A percentile compares a stretch with the other conserved stretches of the same genome.
phyloP scores from a whole-genome alignment of 2,329 filamentous ascomycete species.

The Fusarium cyanostomum region DNA sequence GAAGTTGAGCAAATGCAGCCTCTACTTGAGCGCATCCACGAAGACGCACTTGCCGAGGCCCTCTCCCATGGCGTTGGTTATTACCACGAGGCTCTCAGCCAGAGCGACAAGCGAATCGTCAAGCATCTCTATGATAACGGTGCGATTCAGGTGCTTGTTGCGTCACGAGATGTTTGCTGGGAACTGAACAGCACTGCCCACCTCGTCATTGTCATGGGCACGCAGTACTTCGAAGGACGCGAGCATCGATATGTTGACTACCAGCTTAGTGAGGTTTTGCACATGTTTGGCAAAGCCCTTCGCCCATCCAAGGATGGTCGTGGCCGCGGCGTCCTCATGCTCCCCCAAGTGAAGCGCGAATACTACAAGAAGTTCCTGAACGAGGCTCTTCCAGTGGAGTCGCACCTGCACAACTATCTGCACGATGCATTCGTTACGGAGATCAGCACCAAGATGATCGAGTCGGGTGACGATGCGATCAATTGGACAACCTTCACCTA shows the following conservation, averaged over 20 bases:
- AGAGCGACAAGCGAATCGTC: slow-evolving; percentile 91
- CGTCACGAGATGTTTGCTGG: slow-evolving; percentile 91
- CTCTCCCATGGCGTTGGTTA: slow-evolving; percentile 95
- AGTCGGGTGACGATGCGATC: slow-evolving; percentile 94
- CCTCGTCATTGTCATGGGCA: slow-evolving; percentile 95
- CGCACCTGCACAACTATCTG: slow-evolving; percentile 88
- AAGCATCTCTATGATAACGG: slow-evolving; percentile 90
- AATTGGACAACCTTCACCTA: slow-evolving; percentile 99
- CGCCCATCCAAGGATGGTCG: slow-evolving; percentile 80
- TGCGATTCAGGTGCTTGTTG: slow-evolving; percentile 84
- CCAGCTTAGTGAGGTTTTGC: slow-evolving; percentile 88
- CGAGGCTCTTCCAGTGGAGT: slow-evolving; percentile 95
- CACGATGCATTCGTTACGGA: slow-evolving; percentile 98
- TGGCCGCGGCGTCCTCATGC: slow-evolving; percentile 94
- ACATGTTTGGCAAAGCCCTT: slow-evolving; percentile 97
- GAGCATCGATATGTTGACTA: slow-evolving; percentile 99
- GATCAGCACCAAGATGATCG: slow-evolving; percentile 94
- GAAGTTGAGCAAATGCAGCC: slow-evolving; percentile 83
- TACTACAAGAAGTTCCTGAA: slow-evolving; percentile 99
- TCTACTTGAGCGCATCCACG: slow-evolving; percentile 83
- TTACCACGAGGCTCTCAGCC: slow-evolving; percentile 92
- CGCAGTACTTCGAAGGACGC: slow-evolving; percentile 95
- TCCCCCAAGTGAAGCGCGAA: slow-evolving; percentile 91
- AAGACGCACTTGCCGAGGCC: slow-evolving; percentile 87
- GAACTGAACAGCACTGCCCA: slow-evolving; percentile 89